These are phyloP conservation scores for Amylostereum chailletii DNA, from an alignment of 1,284 basidiomycete species.

Conservation along the genomic window DNA sequence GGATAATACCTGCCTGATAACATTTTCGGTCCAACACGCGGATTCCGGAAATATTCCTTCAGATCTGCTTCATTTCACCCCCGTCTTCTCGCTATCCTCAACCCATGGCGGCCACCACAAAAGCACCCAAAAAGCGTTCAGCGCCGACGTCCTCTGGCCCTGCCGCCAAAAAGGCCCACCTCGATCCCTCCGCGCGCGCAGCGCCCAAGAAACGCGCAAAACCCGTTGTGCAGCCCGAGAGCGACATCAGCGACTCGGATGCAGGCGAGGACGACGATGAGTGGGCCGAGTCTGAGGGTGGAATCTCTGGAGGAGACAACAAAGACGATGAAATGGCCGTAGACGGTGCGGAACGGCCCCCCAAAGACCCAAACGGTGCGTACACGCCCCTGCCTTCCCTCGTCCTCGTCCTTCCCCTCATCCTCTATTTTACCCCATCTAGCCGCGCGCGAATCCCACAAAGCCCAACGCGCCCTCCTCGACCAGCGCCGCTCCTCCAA, in stretches of 20 bases:
- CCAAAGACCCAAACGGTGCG: constrained; percentile 53
- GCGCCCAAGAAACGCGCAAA: constrained; percentile 38
- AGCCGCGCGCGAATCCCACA: constrained; percentile 61
- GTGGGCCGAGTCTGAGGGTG: constrained; percentile 10
- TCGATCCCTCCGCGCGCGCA: constrained; percentile 19
- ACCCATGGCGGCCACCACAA: no score
- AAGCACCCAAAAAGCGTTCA: constrained; percentile 37
- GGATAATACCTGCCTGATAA: no score
- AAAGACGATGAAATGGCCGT: constrained; percentile 15
- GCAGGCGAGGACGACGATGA: constrained; percentile 15
- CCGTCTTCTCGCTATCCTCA: no score
- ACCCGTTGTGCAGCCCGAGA: constrained; percentile 37
- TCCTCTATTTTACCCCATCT: not conserved
- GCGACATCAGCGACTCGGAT: constrained; percentile 24
- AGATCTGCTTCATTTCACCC: no score
- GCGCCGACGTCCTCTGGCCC: constrained; percentile 37
- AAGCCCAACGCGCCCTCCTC: constrained; percentile 52
- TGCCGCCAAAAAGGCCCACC: constrained; percentile 42
- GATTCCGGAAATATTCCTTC: no score
- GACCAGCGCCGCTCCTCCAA: constrained; percentile 67
- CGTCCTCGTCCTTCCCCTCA: not conserved
- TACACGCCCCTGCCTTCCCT: constrained; percentile 1
- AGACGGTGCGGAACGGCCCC: constrained; percentile 1
- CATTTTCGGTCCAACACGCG: no score
- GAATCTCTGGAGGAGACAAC: constrained; percentile 17